Percentiles rank a stretch among this genome's conserved stretches.
Conservation (phyloP, 2,329 filamentous ascomycete genomes). For the Alternaria viburni region DNA sequence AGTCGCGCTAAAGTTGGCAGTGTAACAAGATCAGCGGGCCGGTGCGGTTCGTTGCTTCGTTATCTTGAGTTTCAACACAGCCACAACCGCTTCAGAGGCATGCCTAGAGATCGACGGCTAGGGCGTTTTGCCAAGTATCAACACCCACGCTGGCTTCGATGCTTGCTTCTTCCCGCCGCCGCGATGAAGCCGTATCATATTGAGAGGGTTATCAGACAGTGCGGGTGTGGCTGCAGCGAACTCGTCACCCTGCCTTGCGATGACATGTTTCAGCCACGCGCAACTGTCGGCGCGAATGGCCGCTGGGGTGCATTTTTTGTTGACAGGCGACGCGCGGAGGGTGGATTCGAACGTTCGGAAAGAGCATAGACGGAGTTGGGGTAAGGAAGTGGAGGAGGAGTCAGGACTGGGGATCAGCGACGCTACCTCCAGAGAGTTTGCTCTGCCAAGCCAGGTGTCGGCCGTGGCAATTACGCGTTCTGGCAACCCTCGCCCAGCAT, state of each 20-base stretch:
- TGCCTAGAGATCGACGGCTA: constrained; percentile 15
- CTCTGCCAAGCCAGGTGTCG: constrained; percentile 10
- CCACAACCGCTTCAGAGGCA: constrained; percentile 27
- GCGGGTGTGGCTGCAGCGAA: constrained; percentile 1
- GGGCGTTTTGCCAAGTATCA: constrained; percentile 14
- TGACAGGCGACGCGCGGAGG: constrained; percentile 5
- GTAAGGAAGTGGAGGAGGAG: neutral
- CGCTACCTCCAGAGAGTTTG: constrained; percentile 8
- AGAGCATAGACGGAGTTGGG: constrained; percentile 4
- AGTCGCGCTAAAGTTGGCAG: constrained; percentile 16
- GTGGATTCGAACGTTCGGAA: constrained; percentile 1
- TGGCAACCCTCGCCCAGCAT: neutral
- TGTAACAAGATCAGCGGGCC: constrained; percentile 16
- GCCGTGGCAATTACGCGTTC: constrained; percentile 9
- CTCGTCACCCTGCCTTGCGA: constrained; percentile 4
- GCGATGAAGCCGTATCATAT: constrained; percentile 2
- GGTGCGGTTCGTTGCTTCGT: constrained; percentile 23
- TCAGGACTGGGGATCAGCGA: constrained; percentile 14
- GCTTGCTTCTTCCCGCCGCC: constrained; percentile 10
- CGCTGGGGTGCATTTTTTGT: neutral
- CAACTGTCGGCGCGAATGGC: neutral
- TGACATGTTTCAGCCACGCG: neutral
- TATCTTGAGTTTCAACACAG: constrained; percentile 35
- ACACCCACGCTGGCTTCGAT: constrained; percentile 9
- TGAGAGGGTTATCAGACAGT: neutral